Evolutionary conservation across 2,329 filamentous ascomycete species (phyloP).

Genomic region (Cercospora sp.): DNA sequence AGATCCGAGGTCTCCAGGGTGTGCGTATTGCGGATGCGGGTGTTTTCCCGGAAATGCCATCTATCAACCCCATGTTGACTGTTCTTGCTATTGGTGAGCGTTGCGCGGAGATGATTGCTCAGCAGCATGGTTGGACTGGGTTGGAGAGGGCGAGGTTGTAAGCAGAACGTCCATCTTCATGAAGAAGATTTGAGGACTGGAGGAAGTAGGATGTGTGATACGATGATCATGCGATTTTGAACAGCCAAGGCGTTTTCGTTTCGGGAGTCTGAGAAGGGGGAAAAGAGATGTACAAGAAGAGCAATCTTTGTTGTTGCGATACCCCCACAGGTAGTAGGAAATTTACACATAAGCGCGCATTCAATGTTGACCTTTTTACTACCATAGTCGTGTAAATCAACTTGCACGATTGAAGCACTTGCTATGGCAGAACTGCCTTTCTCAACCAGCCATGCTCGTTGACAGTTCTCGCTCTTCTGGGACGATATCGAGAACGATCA

Average conservation of each 20-base stretch:
- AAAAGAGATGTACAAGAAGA: neutral
- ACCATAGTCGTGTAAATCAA: neutral
- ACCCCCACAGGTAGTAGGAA: neutral
- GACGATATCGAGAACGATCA: too few relatives aligned
- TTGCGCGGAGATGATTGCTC: constrained; percentile 77
- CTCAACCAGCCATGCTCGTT: too few relatives aligned
- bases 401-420: neutral
- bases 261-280: neutral
- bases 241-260: neutral
- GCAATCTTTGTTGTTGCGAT: constrained; percentile 1
- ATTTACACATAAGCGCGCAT: neutral
- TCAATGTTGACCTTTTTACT: neutral
- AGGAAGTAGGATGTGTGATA: neutral
- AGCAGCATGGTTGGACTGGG: constrained; percentile 67
- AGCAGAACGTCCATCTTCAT: neutral
- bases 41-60: constrained; percentile 83
- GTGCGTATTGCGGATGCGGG: constrained; percentile 82
- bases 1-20: constrained; percentile 69
- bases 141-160: constrained; percentile 57
- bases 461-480: too few relatives aligned
- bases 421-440: too few relatives aligned
- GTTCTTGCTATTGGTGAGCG: constrained; percentile 81
- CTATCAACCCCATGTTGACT: constrained; percentile 88
- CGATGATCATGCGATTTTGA: neutral
- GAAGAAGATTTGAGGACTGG: neutral